Base-by-base conservation (phyloP, 148 eudicot genomes). In the Cornus controversa region DNA sequence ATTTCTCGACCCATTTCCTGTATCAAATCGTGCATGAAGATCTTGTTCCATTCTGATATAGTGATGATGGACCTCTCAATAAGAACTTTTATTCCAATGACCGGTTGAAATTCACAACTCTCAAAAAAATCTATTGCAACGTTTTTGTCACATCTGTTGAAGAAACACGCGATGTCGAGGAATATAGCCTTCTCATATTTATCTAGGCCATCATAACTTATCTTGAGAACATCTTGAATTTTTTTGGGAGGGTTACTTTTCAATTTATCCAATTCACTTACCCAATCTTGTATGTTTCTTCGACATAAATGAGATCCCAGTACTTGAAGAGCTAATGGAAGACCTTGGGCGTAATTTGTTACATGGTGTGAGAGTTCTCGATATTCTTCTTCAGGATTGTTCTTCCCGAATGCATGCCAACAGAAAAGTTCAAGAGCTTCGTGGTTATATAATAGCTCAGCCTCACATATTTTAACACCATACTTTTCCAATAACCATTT, bases 251-350 rank as follows among this genome's bases (percentile, higher is more conserved):
- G 26, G 5, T 4, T 62, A 2, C 8, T n/a, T 7, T n/a, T 6
- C 23, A 62, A 14, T 14, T 20, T 67, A 24, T 76, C 24, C 8
- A 67, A 27, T 28, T 57, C 78, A 67, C 69, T 67, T 6, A 27
- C 15, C 71, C 71, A 67, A 7, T 66, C 65, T 9, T 23, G 0
- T 16, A 6, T 5, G 18, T 23, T 14, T 16, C 72, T 64, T 22
- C 27, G 26, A 67, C 14, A 11, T 1, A 76, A 29, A 23, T 26
- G 47, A 8, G 78, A 76, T 22, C 78, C 71, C 36, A 76, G 67
- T 7, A 76, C 78, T 67, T 76, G 25, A 2, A 76, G 14, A n/a
- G 78, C 78, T 27, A 76, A n/a, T n/a, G 78, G 78, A 45, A 66
- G 60, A 14, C 62, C 24, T 20, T 69, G 7, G 6, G 71, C 24